These are phyloP conservation scores for Kuraishia capsulata DNA, from an alignment of 805 yeast genomes.

Conservation along the genomic window DNA sequence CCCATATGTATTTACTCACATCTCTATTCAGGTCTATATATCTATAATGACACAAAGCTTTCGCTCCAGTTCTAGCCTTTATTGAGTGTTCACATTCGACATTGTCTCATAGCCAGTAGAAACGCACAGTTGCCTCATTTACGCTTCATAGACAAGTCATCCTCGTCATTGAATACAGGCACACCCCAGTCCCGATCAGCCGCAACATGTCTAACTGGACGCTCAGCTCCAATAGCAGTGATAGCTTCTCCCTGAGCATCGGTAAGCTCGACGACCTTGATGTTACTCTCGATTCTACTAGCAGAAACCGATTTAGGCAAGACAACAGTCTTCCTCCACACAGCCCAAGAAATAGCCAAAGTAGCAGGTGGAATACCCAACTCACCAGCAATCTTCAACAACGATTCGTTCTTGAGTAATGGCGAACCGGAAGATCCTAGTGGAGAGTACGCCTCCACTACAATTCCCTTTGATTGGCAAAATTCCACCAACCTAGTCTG, in stretches of 20 bases:
- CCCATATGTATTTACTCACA: no score
- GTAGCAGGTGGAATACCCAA: conserved; percentile 38
- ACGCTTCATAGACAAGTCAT: conserved; percentile 1
- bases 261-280: conserved; percentile 22
- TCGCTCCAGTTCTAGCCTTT: no score
- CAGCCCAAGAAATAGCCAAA: conserved; percentile 48
- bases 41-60: no score
- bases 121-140: no score
- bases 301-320: conserved; percentile 26
- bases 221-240: conserved; percentile 15
- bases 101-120: no score
- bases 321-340: conserved; percentile 38
- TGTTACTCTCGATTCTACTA: conserved; percentile 25
- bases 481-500: conserved; percentile 51
- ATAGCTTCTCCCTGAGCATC: conserved; percentile 27
- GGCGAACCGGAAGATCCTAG: conserved; percentile 58
- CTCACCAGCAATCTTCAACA: conserved; percentile 36
- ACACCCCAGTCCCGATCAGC: conserved; percentile 26
- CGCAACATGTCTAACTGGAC: no score
- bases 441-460: conserved; percentile 73
- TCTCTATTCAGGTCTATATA: no score
- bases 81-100: no score
- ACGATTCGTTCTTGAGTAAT: conserved; percentile 31
- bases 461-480: conserved; percentile 42
- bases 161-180: conserved; percentile 19